Base-by-base conservation (phyloP, 2,329 filamentous ascomycete species). In the Colletotrichum brevisporum region DNA sequence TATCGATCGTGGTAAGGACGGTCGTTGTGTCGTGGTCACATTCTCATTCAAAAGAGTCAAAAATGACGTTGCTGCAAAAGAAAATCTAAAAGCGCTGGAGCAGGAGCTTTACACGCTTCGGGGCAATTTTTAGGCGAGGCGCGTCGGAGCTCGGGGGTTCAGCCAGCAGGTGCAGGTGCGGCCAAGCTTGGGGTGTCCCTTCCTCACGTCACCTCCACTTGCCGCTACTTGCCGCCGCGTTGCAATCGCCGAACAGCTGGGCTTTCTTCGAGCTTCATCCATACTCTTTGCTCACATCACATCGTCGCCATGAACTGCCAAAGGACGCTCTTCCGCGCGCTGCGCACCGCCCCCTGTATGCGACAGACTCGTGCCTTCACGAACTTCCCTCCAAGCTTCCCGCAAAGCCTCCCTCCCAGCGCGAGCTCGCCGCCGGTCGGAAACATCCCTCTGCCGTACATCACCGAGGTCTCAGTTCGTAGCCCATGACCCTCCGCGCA, bases 381-480 rank as follows among this genome's bases (percentile, higher is more conserved):
- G 6, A 77, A 78, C 26, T 82, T 84, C 71, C 78, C 81, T 6
- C 78, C 77, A 62, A 75, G 75, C 10, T 71, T 60, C 9, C 78
- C 81, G 6, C 78, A 77, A 62, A 75, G 75, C 10, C 71, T 60
- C 9, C 50, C 63, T 31, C 72, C 77, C 8, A 71, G 74, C 12
- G 72, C 74, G 27, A 48, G 54, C 47, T 51, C 54, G 16, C 63
- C 74, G 9, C 76, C 77, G 12, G 63, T 74, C 15, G 75, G 75
- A 58, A 80, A 83, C 70, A 85, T 90, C 66, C 88, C 88, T 16
- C 83, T 90, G 79, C 88, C 88, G 1, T 89, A 88, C 74, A 89
- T 90, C 75, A 86, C 84, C 63, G 84, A 86, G 76, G 84, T 86
- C 64, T 85, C 84, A 70, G 84, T 86, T 82, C 63, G 81, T 73